Conservation (phyloP, 2,329 filamentous ascomycete genomes). For the Dactylonectria estremocensis region DNA sequence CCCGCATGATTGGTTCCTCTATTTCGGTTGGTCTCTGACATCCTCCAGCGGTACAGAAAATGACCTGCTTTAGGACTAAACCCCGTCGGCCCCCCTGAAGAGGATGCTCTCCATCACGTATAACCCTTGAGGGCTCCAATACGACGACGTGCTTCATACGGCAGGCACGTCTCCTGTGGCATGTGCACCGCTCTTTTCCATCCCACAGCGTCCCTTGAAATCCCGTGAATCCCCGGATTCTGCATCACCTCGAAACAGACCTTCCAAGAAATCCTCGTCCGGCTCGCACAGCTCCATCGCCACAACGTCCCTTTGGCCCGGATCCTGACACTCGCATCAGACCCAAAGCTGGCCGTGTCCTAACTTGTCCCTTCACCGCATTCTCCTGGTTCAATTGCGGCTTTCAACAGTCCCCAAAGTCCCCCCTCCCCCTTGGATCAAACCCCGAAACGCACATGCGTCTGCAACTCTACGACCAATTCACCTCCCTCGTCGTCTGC, state of each 20-base stretch:
- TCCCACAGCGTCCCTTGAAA: neutral
- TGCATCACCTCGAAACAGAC: neutral
- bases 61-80: neutral
- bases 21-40: neutral
- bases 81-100: neutral
- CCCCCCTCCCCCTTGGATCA: neutral
- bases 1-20: slow-evolving; percentile 7
- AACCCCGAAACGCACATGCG: neutral
- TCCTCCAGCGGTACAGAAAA: slow-evolving; percentile 17
- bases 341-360: neutral
- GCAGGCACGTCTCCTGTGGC: neutral
- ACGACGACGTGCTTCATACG: neutral
- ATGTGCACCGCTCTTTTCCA: slow-evolving; percentile 1
- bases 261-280: neutral
- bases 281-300: neutral
- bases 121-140: neutral
- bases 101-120: neutral
- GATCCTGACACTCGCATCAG: neutral
- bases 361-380: neutral
- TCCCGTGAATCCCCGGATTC: neutral
- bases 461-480: neutral
- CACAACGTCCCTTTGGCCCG: neutral
- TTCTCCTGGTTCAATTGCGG: neutral
- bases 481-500: neutral
- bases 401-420: neutral